Percentiles rank a stretch among this genome's conserved stretches.
Conservation (phyloP, 177 flowering plant genomes). For the Telopea speciosissima region DNA sequence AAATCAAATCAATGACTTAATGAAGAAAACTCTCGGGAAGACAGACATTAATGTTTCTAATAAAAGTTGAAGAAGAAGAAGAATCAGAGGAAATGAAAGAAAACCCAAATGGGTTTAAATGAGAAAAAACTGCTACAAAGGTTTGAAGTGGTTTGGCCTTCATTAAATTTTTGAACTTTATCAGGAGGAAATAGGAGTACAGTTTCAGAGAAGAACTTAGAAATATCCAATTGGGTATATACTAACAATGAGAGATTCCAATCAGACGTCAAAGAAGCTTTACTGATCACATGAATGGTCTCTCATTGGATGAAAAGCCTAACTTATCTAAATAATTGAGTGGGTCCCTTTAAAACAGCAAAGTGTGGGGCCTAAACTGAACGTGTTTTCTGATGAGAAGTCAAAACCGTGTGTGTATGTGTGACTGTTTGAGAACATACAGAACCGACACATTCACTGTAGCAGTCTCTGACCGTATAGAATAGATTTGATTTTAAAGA, state of each 20-base stretch:
- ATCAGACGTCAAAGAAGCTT: too few relatives aligned
- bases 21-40: neutral
- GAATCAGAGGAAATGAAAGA: neutral
- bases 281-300: too few relatives aligned
- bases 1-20: neutral
- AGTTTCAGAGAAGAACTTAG: neutral
- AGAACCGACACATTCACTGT: too few relatives aligned
- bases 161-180: neutral
- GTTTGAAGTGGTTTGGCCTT: neutral
- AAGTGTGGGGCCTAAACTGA: neutral
- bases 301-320: too few relatives aligned
- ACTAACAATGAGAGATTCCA: neutral
- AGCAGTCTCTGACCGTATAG: too few relatives aligned
- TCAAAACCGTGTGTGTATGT: neutral
- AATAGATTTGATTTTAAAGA: too few relatives aligned
- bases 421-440: too few relatives aligned
- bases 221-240: neutral
- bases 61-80: neutral
- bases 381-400: slow-evolving; percentile 5
- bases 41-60: neutral
- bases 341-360: too few relatives aligned
- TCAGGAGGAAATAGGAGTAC: neutral
- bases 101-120: slow-evolving; percentile 1
- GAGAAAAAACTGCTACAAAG: neutral
- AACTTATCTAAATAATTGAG: neutral